Conservation (phyloP, 208 protist species). For the Acanthamoeba rhysodes region DNA sequence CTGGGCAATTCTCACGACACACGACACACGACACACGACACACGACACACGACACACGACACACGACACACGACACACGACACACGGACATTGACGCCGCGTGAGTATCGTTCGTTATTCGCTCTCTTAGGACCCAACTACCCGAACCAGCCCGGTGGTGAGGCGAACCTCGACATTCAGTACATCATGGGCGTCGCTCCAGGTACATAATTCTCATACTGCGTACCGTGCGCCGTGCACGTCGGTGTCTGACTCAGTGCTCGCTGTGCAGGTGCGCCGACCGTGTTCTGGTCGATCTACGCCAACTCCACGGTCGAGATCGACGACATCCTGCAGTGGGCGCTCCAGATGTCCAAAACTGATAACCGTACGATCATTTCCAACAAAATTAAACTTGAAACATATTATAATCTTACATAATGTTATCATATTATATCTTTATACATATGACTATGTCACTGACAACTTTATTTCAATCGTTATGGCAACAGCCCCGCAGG, state of each 20-base stretch:
- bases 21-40: no score
- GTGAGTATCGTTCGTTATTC: no score
- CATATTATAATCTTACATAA: no score
- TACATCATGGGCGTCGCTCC: conserved; percentile 83
- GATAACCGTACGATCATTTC: conserved; percentile 51
- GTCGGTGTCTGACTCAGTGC: no score
- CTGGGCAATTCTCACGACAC: no score
- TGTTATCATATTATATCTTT: no score
- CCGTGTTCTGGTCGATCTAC: conserved; percentile 79
- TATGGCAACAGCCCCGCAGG: conserved; percentile 40
- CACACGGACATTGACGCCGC: no score
- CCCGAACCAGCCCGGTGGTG: conserved; percentile 60
- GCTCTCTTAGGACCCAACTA: conserved; percentile 65
- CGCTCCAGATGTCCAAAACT: conserved; percentile 59
- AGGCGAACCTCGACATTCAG: conserved; percentile 81
- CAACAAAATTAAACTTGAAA: no score
- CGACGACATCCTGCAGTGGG: conserved; percentile 53
- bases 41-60: no score
- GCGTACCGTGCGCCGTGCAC: no score
- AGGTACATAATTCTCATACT: no score
- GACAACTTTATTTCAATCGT: background rate
- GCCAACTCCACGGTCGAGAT: background rate
- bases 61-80: no score
- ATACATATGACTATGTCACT: background rate
- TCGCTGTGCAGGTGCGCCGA: conserved; percentile 35